phyloP scores from a whole-genome alignment of 352 stramenopile genomes.

The Phytophthora chlamydospora region DNA sequence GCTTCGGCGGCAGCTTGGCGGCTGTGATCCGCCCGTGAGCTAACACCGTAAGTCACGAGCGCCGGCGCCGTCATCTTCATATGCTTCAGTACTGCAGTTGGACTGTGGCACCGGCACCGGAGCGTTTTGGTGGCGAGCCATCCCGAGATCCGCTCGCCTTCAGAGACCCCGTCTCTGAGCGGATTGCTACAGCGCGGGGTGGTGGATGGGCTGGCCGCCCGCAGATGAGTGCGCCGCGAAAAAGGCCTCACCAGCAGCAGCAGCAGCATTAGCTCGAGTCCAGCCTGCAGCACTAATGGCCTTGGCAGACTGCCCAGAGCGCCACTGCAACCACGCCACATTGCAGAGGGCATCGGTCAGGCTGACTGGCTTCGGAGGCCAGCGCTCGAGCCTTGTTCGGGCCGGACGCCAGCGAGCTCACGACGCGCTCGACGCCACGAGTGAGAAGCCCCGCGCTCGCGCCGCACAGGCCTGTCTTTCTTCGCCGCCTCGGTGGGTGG shows the following conservation, averaged over 20 bases:
- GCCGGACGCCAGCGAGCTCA: slow-evolving; percentile 1
- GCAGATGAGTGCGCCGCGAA: slow-evolving; percentile 25
- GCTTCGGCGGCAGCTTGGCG: not conserved
- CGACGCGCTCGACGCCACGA: slow-evolving; percentile 7
- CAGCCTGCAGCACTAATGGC: too few relatives aligned
- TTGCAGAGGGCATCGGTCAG: too few relatives aligned
- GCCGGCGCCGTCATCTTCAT: too few relatives aligned
- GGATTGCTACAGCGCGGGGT: slow-evolving; percentile 10
- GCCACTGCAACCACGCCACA: slow-evolving; percentile 16
- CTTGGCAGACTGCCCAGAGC: too few relatives aligned
- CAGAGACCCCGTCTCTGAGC: slow-evolving; percentile 21
- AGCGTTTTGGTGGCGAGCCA: slow-evolving; percentile 18
- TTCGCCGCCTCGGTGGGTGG: slow-evolving; percentile 11
- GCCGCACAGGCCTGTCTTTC: slow-evolving; percentile 16
- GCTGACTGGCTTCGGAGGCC: too few relatives aligned
- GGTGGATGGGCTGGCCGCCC: slow-evolving; percentile 14
- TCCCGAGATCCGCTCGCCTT: slow-evolving; percentile 13
- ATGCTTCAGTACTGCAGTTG: too few relatives aligned
- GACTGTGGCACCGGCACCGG: not conserved
- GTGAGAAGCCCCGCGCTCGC: not conserved
- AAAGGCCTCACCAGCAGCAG: slow-evolving; percentile 11
- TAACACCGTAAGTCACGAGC: slow-evolving; percentile 12
- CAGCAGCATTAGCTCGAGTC: too few relatives aligned
- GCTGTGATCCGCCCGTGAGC: slow-evolving; percentile 11
- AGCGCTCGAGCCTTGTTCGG: too few relatives aligned